phyloP scores from a whole-genome alignment of 73 alveolate genomes.

The Strombidium stylifer region DNA sequence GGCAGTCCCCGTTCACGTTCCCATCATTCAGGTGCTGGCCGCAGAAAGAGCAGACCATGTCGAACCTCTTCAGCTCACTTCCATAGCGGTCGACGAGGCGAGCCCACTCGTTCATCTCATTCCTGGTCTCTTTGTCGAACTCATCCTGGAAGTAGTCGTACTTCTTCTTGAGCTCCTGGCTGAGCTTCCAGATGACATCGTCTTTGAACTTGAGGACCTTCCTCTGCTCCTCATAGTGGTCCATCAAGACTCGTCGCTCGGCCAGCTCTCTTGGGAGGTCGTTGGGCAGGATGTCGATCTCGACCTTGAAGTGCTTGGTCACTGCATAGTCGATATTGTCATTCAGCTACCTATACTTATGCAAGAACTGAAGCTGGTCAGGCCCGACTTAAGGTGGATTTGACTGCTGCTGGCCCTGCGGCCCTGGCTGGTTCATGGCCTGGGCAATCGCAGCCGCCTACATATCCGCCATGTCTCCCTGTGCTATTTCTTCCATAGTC shows the following conservation, averaged over 20 bases:
- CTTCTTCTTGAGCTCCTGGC: slow-evolving; percentile 67
- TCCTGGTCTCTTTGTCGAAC: slow-evolving; percentile 65
- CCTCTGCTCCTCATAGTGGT: slow-evolving; percentile 67
- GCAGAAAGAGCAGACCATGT: slow-evolving; percentile 81
- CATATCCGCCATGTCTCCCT: slow-evolving; percentile 26
- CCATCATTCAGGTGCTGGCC: slow-evolving; percentile 77
- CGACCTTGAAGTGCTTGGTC: slow-evolving; percentile 73
- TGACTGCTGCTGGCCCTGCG: too few species aligned
- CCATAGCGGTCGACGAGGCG: slow-evolving; percentile 80
- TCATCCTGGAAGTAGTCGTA: slow-evolving; percentile 53
- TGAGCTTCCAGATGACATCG: slow-evolving; percentile 83
- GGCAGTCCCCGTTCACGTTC: slow-evolving; percentile 72
- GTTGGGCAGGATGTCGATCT: slow-evolving; percentile 58
- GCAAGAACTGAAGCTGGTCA: slow-evolving; percentile 50
- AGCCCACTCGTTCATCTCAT: slow-evolving; percentile 81
- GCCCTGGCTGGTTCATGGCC: too few species aligned
- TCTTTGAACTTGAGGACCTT: slow-evolving; percentile 77
- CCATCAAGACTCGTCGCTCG: slow-evolving; percentile 76
- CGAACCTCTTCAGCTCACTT: slow-evolving; percentile 74
- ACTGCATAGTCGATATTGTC: slow-evolving; percentile 77
- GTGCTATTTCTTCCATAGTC: slow-evolving; percentile 79
- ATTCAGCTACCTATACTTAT: slow-evolving; percentile 63
- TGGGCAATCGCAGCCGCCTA: too few species aligned
- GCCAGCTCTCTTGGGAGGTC: slow-evolving; percentile 85
- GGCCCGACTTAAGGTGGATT: neutral